Evolutionary conservation across 2,329 filamentous ascomycete genomes (phyloP), one percentile per base, ranked within the genome.

Genomic region (Fusarium sp.): DNA sequence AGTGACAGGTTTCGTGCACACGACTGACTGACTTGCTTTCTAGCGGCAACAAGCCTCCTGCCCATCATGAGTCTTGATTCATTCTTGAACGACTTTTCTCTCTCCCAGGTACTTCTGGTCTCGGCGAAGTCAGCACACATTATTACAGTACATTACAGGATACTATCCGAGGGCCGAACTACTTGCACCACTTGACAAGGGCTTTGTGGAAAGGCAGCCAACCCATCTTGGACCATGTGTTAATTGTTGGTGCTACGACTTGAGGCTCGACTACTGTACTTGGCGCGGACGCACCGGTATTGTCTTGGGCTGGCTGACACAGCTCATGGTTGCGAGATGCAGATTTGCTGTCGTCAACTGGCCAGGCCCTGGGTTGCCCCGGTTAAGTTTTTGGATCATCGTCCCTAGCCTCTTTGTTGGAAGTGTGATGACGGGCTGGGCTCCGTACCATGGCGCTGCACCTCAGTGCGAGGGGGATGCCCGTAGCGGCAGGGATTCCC

Each of bases 381-480:
- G 57, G 67, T 69, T 69, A 57, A 60, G 58, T 71, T 66, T 71
- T 61, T 74, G 70, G 70, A 74, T 70, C 65, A 72, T 64, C 70
- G 45, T 66, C 57, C 56, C 58, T 67, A 61, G 66, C 44, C 41
- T 68, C 59, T 65, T 56, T 56, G 52, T 50, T 34, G 64, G 56
- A 69, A 65, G 50, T 70, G 65, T 67, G 69, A 72, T 72, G 71
- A 72, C 60, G 57, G 71, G 56, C 70, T 69, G 62, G 61, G 61
- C 69, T 54, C 40, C 40, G 53, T 57, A 57, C 61, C 46, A 69
- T 66, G 60, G 65, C 55, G 65, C 55, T 51, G 46, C 36, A 65
- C 31, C 52, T 65, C 62, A 65, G 45, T 40, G 60, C 61, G 69
- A 73, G 62, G 63, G 65, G 57, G 53, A 69, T 69, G 65, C 60